Evolutionary conservation across 495 filamentous ascomycete genomes (phyloP).

Genomic region (Sphaerosporella brunnea): DNA sequence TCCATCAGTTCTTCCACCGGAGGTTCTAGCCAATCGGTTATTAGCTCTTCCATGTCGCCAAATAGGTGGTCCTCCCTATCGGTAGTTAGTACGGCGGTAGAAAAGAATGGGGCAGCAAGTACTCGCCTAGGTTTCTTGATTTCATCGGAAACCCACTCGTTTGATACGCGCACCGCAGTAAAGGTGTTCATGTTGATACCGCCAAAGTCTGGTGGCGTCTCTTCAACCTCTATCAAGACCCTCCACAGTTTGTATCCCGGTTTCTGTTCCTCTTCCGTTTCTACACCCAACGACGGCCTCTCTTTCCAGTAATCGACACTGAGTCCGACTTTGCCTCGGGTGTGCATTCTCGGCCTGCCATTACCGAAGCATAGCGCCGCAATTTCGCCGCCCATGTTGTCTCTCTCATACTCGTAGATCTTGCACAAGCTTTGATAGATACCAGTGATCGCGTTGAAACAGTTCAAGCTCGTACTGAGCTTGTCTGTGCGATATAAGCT

Average conservation of each 20-base stretch:
- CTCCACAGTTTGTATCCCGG: constrained; percentile 35
- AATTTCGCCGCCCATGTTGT: constrained; percentile 34
- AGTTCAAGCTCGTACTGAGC: constrained; percentile 61
- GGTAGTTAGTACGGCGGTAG: constrained; percentile 1
- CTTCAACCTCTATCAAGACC: constrained; percentile 46
- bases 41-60: constrained; percentile 27
- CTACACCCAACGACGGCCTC: constrained; percentile 32
- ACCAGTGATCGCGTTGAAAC: constrained; percentile 74
- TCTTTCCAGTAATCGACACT: constrained; percentile 76
- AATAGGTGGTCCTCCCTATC: constrained; percentile 30
- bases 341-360: constrained; percentile 66
- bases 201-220: constrained; percentile 28
- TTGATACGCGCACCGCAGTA: constrained; percentile 41
- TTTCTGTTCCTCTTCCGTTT: constrained; percentile 21
- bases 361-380: constrained; percentile 47
- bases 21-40: constrained; percentile 53
- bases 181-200: constrained; percentile 30
- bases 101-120: too few species aligned
- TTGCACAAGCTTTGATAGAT: constrained; percentile 47
- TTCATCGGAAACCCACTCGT: constrained; percentile 45
- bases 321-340: constrained; percentile 50
- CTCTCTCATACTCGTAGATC: constrained; percentile 50
- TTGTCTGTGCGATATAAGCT: constrained; percentile 61
- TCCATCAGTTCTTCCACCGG: constrained; percentile 27
- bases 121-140: constrained; percentile 43